Conservation (phyloP, 1,284 basidiomycete species). For the Mrakiaceae sp. region DNA sequence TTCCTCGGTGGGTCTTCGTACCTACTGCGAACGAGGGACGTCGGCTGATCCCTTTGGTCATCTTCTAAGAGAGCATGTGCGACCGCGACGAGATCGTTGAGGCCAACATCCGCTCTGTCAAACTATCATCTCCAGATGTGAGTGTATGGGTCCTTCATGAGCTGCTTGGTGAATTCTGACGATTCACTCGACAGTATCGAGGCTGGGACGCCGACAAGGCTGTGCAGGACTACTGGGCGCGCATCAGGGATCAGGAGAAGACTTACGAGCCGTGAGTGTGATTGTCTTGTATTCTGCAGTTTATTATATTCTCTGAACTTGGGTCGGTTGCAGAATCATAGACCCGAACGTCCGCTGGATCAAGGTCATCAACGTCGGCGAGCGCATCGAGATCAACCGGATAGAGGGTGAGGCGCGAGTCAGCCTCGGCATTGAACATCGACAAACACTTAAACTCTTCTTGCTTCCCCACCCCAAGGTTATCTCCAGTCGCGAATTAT, state of each 20-base stretch:
- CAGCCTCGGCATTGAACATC: not conserved
- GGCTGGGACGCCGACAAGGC: slow-evolving; percentile 87
- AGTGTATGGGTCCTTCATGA: slow-evolving; percentile 28
- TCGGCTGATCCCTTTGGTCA: not conserved
- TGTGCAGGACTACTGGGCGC: slow-evolving; percentile 75
- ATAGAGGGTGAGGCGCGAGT: slow-evolving; percentile 32
- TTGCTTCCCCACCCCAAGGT: slow-evolving; percentile 22
- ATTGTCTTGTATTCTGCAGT: slow-evolving; percentile 48
- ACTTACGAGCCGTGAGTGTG: slow-evolving; percentile 58
- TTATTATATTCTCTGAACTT: slow-evolving; percentile 19
- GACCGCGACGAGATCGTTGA: slow-evolving; percentile 87
- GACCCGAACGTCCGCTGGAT: slow-evolving; percentile 74
- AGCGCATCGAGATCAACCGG: slow-evolving; percentile 83
- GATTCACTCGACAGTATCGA: slow-evolving; percentile 51
- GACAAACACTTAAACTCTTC: not conserved
- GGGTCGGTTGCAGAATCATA: slow-evolving; percentile 24
- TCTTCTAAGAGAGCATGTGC: slow-evolving; percentile 59
- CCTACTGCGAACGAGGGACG: not conserved
- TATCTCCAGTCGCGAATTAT: slow-evolving; percentile 74
- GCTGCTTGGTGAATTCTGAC: not conserved
- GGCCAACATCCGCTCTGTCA: slow-evolving; percentile 88
- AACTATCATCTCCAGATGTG: slow-evolving; percentile 94
- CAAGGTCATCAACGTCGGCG: slow-evolving; percentile 92
- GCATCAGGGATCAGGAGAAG: slow-evolving; percentile 79
- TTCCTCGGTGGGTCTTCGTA: slow-evolving; percentile 57